Conservation (phyloP, 345 rosid genomes). For the Pugionium dolabratum region DNA sequence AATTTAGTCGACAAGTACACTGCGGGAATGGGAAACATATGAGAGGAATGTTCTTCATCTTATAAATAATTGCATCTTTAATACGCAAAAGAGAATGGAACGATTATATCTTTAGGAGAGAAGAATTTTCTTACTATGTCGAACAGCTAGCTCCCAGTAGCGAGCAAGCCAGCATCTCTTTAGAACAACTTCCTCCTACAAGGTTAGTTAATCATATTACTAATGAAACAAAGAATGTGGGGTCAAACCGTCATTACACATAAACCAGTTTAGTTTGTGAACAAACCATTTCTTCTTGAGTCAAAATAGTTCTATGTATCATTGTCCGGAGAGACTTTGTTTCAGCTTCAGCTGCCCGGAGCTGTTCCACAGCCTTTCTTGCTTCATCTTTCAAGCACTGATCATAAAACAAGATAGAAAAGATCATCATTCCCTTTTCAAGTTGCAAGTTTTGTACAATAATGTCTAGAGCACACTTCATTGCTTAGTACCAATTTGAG, state of each 20-base stretch:
- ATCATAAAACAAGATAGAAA: conserved; percentile 24
- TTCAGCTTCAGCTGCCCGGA: conserved; percentile 82
- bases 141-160: conserved; percentile 92
- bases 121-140: conserved; percentile 55
- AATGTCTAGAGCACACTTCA: conserved; percentile 9
- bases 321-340: conserved; percentile 74
- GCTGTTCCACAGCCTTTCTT: conserved; percentile 57
- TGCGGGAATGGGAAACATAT: neutral
- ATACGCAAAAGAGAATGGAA: conserved; percentile 9
- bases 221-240: conserved; percentile 24
- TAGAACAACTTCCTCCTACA: conserved; percentile 95
- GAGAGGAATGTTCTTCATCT: conserved; percentile 16
- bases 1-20: conserved; percentile 16
- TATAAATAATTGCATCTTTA: conserved; percentile 1
- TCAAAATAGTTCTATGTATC: conserved; percentile 90
- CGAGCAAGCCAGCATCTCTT: conserved; percentile 99
- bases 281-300: conserved; percentile 89
- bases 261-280: conserved; percentile 16
- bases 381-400: conserved; percentile 82
- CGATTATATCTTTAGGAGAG: neutral
- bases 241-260: conserved; percentile 16
- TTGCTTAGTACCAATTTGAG: neutral
- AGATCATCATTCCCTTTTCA: conserved; percentile 17
- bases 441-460: conserved; percentile 12
- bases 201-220: conserved; percentile 16